phyloP scores from a whole-genome alignment of 208 protist genomes.

The Entamoeba dispar region DNA sequence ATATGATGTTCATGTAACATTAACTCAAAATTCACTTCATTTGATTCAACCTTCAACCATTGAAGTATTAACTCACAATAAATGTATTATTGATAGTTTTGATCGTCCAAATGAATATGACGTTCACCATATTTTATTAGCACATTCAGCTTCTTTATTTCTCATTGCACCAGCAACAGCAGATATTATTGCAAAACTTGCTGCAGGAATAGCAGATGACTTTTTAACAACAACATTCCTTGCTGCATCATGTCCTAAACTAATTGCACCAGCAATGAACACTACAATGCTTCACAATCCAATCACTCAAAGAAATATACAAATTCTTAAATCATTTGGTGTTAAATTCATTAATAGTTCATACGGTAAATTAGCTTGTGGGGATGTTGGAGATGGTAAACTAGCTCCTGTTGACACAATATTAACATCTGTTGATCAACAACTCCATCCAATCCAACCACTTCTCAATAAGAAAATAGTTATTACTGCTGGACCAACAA shows the following conservation, averaged over 20 bases:
- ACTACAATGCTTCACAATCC: neutral
- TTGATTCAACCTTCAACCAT: neutral
- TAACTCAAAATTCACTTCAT: neutral
- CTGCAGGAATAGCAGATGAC: neutral
- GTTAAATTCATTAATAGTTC: neutral
- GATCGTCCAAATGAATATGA: neutral
- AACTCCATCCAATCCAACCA: neutral
- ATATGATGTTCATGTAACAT: neutral
- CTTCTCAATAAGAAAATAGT: neutral
- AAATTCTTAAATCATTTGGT: neutral
- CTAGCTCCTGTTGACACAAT: neutral
- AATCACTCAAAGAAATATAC: constrained; percentile 4
- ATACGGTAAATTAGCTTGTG: neutral
- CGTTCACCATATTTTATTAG: neutral
- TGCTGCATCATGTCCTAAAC: neutral
- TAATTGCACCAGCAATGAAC: constrained; percentile 12
- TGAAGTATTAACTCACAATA: neutral
- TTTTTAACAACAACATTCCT: neutral
- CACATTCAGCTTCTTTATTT: neutral
- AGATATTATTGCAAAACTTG: constrained; percentile 5
- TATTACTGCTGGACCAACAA: constrained; percentile 8
- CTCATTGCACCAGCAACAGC: constrained; percentile 3
- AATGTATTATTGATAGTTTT: neutral
- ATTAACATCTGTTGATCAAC: neutral
- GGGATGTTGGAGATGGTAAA: neutral